These are phyloP conservation scores for Aureobasidium leucospermi DNA, from an alignment of 2,329 filamentous ascomycete genomes.

Conservation along the genomic window DNA sequence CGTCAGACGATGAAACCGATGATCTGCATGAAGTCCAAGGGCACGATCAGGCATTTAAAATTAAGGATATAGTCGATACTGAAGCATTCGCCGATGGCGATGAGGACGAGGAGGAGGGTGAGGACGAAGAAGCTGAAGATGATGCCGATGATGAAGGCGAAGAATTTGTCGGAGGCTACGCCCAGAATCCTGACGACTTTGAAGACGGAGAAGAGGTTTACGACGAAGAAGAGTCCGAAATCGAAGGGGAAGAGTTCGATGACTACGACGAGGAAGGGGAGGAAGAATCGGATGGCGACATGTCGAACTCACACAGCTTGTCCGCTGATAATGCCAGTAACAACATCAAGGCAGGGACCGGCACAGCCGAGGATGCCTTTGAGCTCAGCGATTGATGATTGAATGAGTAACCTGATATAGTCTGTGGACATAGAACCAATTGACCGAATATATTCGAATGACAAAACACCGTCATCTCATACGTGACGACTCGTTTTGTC, in stretches of 20 bases:
- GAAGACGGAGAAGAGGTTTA: constrained; percentile 6
- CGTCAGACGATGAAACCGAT: neutral
- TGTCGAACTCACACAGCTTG: neutral
- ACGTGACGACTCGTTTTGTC: neutral
- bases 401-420: neutral
- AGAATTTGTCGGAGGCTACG: neutral
- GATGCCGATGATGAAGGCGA: constrained; percentile 4
- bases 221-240: constrained; percentile 5
- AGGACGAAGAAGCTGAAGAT: neutral
- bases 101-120: neutral
- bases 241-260: neutral
- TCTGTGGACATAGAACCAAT: neutral
- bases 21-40: neutral
- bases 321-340: constrained; percentile 6
- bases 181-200: neutral
- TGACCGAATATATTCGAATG: neutral
- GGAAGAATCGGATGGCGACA: neutral
- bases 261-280: constrained; percentile 8
- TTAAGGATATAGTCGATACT: neutral
- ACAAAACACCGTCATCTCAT: too few species aligned
- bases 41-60: neutral
- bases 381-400: constrained; percentile 17
- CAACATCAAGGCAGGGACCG: constrained; percentile 17
- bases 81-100: neutral
- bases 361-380: constrained; percentile 17